A percentile compares a stretch with the other conserved stretches of the same genome.
phyloP scores from a whole-genome alignment of 2,329 filamentous ascomycete genomes.

The Akanthomyces lecanii region DNA sequence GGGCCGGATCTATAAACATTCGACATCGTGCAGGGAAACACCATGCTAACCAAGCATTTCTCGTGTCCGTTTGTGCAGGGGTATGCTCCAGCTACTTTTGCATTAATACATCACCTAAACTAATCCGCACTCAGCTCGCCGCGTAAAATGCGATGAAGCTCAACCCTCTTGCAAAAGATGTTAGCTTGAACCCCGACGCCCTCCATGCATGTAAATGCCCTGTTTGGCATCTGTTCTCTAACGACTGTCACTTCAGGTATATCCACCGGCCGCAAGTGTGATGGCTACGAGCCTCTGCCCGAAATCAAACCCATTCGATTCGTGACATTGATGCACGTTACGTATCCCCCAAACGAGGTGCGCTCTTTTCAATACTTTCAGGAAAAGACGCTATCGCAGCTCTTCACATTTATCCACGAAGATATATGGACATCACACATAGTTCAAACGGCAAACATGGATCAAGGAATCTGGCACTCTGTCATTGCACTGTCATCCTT shows the following conservation, averaged over 20 bases:
- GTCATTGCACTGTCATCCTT: slow-evolving; percentile 11
- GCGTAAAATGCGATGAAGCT: slow-evolving; percentile 16
- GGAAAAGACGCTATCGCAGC: slow-evolving; percentile 12
- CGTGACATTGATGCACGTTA: background rate
- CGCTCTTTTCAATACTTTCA: slow-evolving; percentile 16
- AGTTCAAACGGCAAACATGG: slow-evolving; percentile 5
- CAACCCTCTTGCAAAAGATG: slow-evolving; percentile 17
- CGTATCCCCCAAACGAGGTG: slow-evolving; percentile 7
- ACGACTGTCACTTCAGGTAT: background rate
- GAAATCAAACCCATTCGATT: slow-evolving; percentile 10
- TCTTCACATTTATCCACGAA: slow-evolving; percentile 11
- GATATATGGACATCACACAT: slow-evolving; percentile 13
- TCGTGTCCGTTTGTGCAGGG: background rate
- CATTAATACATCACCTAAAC: background rate
- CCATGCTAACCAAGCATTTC: background rate
- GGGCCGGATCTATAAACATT: background rate
- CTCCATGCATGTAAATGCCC: background rate
- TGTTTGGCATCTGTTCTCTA: background rate
- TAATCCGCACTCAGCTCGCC: slow-evolving; percentile 4
- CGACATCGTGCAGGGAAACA: background rate
- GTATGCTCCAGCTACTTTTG: background rate
- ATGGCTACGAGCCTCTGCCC: slow-evolving; percentile 10
- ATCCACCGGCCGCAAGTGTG: slow-evolving; percentile 11
- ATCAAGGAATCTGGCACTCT: slow-evolving; percentile 13
- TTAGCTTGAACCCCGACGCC: background rate